These are phyloP conservation scores for Apophysomyces variabilis DNA, from an alignment of 371 early-diverging fungal genomes.

Conservation along the genomic window DNA sequence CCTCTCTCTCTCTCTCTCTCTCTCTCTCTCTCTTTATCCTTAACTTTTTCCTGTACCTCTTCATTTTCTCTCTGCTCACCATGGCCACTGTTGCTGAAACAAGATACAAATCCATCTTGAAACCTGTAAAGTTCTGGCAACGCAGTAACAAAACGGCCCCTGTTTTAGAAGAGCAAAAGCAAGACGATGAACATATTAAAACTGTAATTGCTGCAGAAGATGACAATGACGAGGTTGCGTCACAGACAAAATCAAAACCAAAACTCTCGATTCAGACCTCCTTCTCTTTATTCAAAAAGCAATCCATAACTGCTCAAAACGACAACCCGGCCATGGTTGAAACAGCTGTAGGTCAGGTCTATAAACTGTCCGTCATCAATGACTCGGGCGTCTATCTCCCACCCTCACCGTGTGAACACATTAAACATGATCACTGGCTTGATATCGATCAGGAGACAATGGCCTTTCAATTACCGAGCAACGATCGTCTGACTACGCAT, in stretches of 20 bases:
- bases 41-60: not conserved
- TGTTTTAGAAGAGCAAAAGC: conserved; percentile 11
- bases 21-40: not conserved
- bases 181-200: conserved; percentile 19
- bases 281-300: not conserved
- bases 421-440: conserved; percentile 40
- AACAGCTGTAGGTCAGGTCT: conserved; percentile 24
- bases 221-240: not conserved
- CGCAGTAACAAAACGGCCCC: conserved; percentile 24
- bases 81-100: conserved; percentile 4
- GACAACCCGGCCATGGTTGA: conserved; percentile 59
- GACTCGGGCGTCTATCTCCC: conserved; percentile 39
- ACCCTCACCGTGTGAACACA: conserved; percentile 24
- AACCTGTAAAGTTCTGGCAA: conserved; percentile 2
- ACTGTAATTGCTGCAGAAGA: not conserved
- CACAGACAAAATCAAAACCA: not conserved
- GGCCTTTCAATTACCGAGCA: conserved; percentile 39
- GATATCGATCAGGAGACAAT: conserved; percentile 26
- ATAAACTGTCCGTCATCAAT: conserved; percentile 41
- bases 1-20: not conserved
- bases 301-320: conserved; percentile 39
- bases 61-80: not conserved
- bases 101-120: conserved; percentile 8
- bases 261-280: not conserved
- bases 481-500: conserved; percentile 13